These are phyloP conservation scores for Heliocybe sulcata DNA, from an alignment of 1,284 basidiomycete species.

Conservation along the genomic window DNA sequence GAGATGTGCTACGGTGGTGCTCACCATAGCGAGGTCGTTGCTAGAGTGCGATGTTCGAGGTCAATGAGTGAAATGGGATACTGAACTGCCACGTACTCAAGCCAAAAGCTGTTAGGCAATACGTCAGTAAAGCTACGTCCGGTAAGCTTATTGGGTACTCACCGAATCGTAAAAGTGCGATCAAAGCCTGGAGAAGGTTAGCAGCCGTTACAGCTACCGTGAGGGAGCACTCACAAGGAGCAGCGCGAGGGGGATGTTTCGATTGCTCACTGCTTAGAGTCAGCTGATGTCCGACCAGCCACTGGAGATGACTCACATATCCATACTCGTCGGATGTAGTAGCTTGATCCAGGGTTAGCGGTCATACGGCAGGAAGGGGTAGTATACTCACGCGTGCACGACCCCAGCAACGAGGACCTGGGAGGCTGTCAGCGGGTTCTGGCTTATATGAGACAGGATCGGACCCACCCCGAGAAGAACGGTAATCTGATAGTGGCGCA, in stretches of 20 bases:
- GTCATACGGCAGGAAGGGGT: not conserved
- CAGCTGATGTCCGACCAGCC: not conserved
- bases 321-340: not conserved
- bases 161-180: not conserved
- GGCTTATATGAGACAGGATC: not conserved
- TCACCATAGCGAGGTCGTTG: not conserved
- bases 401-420: not conserved
- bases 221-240: not conserved
- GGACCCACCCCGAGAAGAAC: not conserved
- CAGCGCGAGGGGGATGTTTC: not conserved
- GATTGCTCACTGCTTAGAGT: slow-evolving; percentile 1
- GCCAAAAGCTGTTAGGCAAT: not conserved
- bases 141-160: not conserved
- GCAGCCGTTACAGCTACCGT: not conserved
- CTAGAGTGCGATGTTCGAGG: not conserved
- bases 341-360: not conserved
- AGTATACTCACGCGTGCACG: not conserved
- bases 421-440: not conserved
- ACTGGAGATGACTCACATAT: not conserved
- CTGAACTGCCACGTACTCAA: not conserved
- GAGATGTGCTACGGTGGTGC: not conserved
- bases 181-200: not conserved
- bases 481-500: not conserved
- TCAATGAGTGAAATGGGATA: too few species aligned
- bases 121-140: not conserved